A percentile compares a stretch with the other conserved stretches of the same genome.
Evolutionary conservation across 1,284 basidiomycete genomes (phyloP).

Genomic region (Rhizoctonia solani): DNA sequence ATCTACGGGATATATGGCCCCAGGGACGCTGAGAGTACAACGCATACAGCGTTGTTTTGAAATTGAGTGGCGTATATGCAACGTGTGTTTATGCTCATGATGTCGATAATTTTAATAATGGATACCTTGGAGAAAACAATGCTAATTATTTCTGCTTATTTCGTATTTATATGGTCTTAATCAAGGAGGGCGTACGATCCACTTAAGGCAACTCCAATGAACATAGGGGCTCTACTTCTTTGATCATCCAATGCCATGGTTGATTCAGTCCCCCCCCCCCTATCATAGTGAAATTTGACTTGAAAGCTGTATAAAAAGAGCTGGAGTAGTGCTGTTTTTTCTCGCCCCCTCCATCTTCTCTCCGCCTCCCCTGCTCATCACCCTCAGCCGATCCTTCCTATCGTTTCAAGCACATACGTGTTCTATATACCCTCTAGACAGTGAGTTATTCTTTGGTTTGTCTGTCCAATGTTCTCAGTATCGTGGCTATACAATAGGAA

Average conservation of each 20-base stretch:
- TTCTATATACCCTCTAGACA: constrained; percentile 31
- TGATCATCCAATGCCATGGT: neutral
- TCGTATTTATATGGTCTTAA: no score
- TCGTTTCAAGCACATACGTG: constrained; percentile 30
- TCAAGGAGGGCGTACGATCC: neutral
- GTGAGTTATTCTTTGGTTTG: constrained; percentile 6
- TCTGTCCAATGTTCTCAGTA: no score
- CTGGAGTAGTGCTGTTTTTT: neutral
- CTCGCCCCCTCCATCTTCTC: neutral
- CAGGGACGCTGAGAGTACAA: neutral
- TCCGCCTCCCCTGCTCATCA: constrained; percentile 2
- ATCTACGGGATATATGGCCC: constrained; percentile 25
- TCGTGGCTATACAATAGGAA: neutral
- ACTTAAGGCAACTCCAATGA: neutral
- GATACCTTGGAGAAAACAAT: no score
- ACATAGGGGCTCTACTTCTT: neutral
- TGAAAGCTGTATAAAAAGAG: neutral
- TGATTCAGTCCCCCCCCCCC: no score
- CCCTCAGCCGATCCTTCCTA: constrained; percentile 4
- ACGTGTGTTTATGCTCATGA: neutral
- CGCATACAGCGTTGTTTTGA: neutral
- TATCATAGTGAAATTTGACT: no score
- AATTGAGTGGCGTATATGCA: constrained; percentile 3
- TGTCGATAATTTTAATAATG: no score
- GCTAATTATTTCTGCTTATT: no score